phyloP scores from a whole-genome alignment of 2,329 filamentous ascomycete genomes.

The Hypoxylon sp. region DNA sequence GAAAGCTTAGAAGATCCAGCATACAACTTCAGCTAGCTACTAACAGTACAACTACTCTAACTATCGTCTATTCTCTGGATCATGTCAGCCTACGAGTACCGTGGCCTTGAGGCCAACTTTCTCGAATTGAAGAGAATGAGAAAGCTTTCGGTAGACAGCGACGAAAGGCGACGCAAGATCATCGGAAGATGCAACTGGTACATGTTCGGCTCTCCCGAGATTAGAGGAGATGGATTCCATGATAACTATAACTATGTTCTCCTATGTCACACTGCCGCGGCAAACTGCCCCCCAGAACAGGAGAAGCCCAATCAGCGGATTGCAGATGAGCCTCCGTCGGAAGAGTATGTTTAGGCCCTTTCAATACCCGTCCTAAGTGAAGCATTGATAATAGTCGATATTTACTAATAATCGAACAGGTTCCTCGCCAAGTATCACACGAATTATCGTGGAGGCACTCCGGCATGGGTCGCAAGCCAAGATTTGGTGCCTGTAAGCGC shows the following conservation, averaged over 20 bases:
- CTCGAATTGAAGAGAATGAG: slow-evolving; percentile 16
- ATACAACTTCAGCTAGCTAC: background rate
- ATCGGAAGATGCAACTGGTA: slow-evolving; percentile 39
- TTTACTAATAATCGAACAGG: slow-evolving; percentile 16
- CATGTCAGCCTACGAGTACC: slow-evolving; percentile 2
- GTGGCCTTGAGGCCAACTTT: slow-evolving; percentile 15
- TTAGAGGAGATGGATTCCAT: slow-evolving; percentile 7
- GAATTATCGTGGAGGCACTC: background rate
- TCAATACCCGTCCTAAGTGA: background rate
- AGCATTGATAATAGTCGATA: background rate
- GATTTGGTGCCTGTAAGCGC: slow-evolving; percentile 1
- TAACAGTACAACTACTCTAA: background rate
- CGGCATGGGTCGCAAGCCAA: background rate
- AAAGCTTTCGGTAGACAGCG: background rate
- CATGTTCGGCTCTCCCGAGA: slow-evolving; percentile 27
- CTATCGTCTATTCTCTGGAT: background rate
- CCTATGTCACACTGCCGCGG: background rate
- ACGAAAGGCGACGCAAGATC: slow-evolving; percentile 16
- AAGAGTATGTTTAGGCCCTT: slow-evolving; percentile 17
- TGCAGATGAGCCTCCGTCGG: background rate
- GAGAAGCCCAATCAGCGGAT: slow-evolving; percentile 22
- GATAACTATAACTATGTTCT: background rate
- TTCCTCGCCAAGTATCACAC: slow-evolving; percentile 22
- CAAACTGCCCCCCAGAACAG: slow-evolving; percentile 22
- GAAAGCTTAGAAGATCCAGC: background rate